Evolutionary conservation across 2,329 filamentous ascomycete genomes (phyloP).

Genomic region (Fusarium denticulatum): DNA sequence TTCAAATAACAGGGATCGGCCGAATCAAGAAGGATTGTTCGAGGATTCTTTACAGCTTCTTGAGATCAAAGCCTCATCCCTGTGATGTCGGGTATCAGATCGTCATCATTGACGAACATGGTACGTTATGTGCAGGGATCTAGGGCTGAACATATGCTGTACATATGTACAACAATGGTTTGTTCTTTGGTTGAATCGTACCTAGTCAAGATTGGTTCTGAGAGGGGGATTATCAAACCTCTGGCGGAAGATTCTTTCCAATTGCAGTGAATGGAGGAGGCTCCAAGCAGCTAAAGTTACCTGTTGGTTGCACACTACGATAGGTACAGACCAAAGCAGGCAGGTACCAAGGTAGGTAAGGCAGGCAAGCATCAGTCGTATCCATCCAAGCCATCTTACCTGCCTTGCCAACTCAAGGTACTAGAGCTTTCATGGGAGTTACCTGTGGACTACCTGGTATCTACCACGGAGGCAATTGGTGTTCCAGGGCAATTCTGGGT

Average conservation of each 20-base stretch:
- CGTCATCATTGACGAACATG: background rate
- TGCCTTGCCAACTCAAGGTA: no score
- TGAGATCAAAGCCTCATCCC: background rate
- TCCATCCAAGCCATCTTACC: no score
- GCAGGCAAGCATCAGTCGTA: no score
- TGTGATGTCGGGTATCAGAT: conserved; percentile 14
- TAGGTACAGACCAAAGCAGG: background rate
- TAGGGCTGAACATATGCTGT: background rate
- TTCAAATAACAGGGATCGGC: background rate
- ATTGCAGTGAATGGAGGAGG: background rate
- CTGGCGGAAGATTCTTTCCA: background rate
- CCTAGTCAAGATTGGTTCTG: background rate
- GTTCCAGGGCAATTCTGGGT: background rate
- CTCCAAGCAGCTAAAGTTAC: background rate
- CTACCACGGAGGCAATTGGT: background rate
- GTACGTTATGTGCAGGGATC: conserved; percentile 7
- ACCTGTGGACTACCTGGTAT: background rate
- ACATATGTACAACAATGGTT: background rate
- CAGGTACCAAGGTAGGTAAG: background rate
- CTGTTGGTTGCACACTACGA: background rate
- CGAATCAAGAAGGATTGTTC: background rate
- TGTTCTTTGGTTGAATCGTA: background rate
- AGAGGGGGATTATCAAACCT: conserved; percentile 3
- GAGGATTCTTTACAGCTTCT: background rate
- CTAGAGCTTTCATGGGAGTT: background rate